phyloP scores from a whole-genome alignment of 2,329 filamentous ascomycete species.

The Nemania diffusa region DNA sequence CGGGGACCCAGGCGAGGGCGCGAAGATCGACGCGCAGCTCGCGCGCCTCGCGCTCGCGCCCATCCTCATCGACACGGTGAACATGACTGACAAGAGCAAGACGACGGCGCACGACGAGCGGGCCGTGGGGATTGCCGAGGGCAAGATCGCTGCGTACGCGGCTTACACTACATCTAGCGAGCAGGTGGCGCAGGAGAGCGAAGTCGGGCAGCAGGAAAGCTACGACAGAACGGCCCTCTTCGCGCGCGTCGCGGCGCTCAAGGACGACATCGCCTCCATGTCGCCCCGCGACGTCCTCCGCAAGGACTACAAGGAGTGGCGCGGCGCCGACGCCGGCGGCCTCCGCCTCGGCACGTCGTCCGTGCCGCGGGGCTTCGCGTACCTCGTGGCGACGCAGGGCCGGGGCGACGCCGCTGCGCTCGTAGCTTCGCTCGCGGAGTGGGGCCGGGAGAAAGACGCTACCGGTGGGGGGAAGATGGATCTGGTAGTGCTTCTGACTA shows the following conservation, averaged over 20 bases:
- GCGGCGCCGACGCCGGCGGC: slow-evolving; percentile 60
- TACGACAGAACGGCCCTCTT: slow-evolving; percentile 70
- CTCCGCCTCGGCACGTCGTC: slow-evolving; percentile 74
- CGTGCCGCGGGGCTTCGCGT: slow-evolving; percentile 70
- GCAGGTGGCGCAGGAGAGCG: not conserved
- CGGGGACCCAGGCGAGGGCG: slow-evolving; percentile 12
- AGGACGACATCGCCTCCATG: slow-evolving; percentile 72
- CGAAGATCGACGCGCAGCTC: slow-evolving; percentile 64
- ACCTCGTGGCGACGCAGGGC: slow-evolving; percentile 64
- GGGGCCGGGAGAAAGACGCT: slow-evolving; percentile 24
- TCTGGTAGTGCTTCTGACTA: slow-evolving; percentile 75
- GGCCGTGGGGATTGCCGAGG: slow-evolving; percentile 69
- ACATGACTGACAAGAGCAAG: slow-evolving; percentile 70
- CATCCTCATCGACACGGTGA: slow-evolving; percentile 78
- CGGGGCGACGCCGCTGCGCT: slow-evolving; percentile 57
- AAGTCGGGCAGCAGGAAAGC: slow-evolving; percentile 37
- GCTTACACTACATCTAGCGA: not conserved
- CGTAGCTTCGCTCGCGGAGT: slow-evolving; percentile 49
- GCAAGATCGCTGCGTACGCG: slow-evolving; percentile 47
- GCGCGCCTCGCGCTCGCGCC: slow-evolving; percentile 75
- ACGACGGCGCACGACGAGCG: slow-evolving; percentile 69
- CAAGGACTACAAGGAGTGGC: slow-evolving; percentile 91
- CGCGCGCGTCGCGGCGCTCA: slow-evolving; percentile 68
- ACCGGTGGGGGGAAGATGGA: slow-evolving; percentile 66
- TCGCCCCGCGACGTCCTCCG: slow-evolving; percentile 74